phyloP scores from a whole-genome alignment of 2,329 filamentous ascomycete genomes.

The Diaporthe citriasiana region DNA sequence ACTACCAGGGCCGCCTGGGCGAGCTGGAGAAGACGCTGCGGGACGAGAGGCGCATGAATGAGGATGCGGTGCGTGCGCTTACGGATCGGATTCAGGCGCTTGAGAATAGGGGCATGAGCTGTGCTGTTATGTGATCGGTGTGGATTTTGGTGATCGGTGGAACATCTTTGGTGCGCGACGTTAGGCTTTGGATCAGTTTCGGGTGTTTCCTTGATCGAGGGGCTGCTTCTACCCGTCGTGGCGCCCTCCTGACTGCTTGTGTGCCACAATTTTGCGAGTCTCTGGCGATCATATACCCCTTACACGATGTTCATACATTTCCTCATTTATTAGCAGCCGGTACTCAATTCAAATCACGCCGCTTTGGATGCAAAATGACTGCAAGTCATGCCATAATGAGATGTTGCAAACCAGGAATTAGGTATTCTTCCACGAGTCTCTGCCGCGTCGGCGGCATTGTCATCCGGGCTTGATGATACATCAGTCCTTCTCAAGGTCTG shows the following conservation, averaged over 20 bases:
- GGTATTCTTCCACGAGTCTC: no score
- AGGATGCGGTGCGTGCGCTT: slow-evolving; percentile 46
- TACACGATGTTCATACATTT: no score
- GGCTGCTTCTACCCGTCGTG: not conserved
- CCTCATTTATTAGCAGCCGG: no score
- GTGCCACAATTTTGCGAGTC: not conserved
- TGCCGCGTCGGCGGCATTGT: no score
- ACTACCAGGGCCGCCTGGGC: slow-evolving; percentile 46
- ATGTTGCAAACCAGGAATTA: no score
- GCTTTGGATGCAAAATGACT: no score
- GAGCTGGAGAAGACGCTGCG: slow-evolving; percentile 47
- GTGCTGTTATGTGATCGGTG: slow-evolving; percentile 47
- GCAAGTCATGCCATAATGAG: no score
- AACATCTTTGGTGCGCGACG: not conserved
- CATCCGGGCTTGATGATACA: no score
- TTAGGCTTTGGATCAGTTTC: not conserved
- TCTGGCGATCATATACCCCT: not conserved
- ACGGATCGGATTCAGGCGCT: slow-evolving; percentile 46
- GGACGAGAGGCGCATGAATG: slow-evolving; percentile 49
- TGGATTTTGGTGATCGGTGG: not conserved
- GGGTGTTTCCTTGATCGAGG: not conserved
- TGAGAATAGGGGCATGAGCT: slow-evolving; percentile 44
- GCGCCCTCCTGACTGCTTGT: not conserved
- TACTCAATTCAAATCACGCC: no score
- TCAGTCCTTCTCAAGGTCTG: no score